These are phyloP conservation scores for Ophiosphaerella narmari DNA, from an alignment of 2,329 filamentous ascomycete genomes.

Conservation along the genomic window DNA sequence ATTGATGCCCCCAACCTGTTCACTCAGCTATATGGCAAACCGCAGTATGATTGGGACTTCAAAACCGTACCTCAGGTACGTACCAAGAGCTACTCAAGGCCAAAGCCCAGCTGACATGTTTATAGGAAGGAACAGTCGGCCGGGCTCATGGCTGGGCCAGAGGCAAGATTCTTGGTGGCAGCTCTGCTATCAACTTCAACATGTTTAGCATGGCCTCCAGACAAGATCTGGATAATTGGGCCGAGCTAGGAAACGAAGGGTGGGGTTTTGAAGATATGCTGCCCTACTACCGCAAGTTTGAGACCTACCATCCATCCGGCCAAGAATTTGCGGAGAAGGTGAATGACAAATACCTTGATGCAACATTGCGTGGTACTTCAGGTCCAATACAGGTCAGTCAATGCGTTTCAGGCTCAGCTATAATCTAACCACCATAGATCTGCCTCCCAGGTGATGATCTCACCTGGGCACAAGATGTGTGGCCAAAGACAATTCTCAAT, in stretches of 20 bases:
- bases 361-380: slow-evolving; percentile 24
- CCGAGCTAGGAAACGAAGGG: slow-evolving; percentile 43
- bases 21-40: slow-evolving; percentile 28
- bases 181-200: slow-evolving; percentile 42
- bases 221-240: slow-evolving; percentile 47
- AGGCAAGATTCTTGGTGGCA: slow-evolving; percentile 46
- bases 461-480: slow-evolving; percentile 28
- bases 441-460: slow-evolving; percentile 29
- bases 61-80: slow-evolving; percentile 38
- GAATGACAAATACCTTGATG: slow-evolving; percentile 32
- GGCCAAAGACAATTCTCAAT: slow-evolving; percentile 32
- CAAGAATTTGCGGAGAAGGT: slow-evolving; percentile 23
- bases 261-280: slow-evolving; percentile 44
- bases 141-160: slow-evolving; percentile 31
- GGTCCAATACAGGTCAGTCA: slow-evolving; percentile 30
- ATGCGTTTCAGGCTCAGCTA: neutral
- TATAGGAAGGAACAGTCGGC: slow-evolving; percentile 27
- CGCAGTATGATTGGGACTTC: slow-evolving; percentile 39
- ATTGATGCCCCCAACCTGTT: slow-evolving; percentile 38
- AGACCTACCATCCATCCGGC: slow-evolving; percentile 37
- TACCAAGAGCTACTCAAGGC: neutral
- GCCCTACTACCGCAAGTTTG: slow-evolving; percentile 45
- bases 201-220: slow-evolving; percentile 36
- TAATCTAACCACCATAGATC: slow-evolving; percentile 14
- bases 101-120: slow-evolving; percentile 2